Evolutionary conservation across 768 basidiomycete genomes (phyloP).

Genomic region (Trichaptum fuscoviolaceum): DNA sequence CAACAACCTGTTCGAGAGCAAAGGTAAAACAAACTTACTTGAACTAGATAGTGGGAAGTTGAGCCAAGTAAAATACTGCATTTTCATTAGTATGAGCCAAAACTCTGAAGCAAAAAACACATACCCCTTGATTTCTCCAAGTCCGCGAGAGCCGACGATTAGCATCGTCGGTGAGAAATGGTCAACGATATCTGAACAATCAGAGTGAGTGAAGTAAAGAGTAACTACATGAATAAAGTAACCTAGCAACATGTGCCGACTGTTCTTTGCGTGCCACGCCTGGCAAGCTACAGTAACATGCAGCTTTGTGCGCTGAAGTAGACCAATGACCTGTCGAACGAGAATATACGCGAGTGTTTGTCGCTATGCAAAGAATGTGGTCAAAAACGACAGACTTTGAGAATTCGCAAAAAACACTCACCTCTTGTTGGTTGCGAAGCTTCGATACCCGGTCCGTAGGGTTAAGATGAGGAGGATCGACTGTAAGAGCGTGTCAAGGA

Average conservation of each 20-base stretch:
- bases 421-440: conserved; percentile 88
- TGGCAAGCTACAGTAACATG: conserved; percentile 88
- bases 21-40: conserved; percentile 36
- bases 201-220: background rate
- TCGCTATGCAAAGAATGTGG: conserved; percentile 42
- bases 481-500: conserved; percentile 25
- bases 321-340: conserved; percentile 79
- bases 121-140: conserved; percentile 84
- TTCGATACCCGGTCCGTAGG: conserved; percentile 72
- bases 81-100: conserved; percentile 3
- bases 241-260: conserved; percentile 84
- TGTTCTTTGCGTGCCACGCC: conserved; percentile 96
- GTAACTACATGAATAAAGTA: conserved; percentile 12
- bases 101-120: conserved; percentile 17
- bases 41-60: conserved; percentile 90
- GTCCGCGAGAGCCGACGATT: conserved; percentile 91
- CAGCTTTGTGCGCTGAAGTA: conserved; percentile 86
- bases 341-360: conserved; percentile 87
- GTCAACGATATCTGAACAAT: conserved; percentile 68
- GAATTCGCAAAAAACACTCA: conserved; percentile 25
- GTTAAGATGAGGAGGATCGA: conserved; percentile 66
- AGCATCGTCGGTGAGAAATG: conserved; percentile 84
- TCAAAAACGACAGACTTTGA: background rate
- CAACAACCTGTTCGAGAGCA: conserved; percentile 10
- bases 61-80: conserved; percentile 86